Base-by-base conservation (phyloP, 495 filamentous ascomycete species). In the Tuber umbilicatum region DNA sequence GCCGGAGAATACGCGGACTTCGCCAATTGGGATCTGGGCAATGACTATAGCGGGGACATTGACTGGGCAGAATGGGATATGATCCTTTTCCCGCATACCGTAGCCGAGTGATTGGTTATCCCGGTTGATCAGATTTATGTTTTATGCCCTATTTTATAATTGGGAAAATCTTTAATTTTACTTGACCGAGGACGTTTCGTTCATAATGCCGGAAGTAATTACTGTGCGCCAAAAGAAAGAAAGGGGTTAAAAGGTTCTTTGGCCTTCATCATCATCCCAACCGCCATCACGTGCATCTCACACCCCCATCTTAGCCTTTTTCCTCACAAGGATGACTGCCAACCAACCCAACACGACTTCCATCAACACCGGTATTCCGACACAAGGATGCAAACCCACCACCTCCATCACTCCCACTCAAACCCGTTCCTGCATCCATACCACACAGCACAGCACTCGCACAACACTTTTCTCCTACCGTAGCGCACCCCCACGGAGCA, bases 11-110 rank as follows among this genome's bases (percentile, higher is more conserved):
- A 71, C 72, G 55, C 50, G 45, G 77, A 78, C 37, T 78, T 78
- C 60, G 42, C n/a, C 14, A 78, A 78, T 69, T 78, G 77, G 77
- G 77, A 78, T 69, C 42, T 78, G 68, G 77, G 77, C 27, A 78
- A 74, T 70, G 75, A 78, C 37, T 78, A 78, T n/a, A 78, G 77
- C 43, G 77, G 74, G 42, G 77, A 78, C 37, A 78, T 78, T 35
- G 69, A 78, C 27, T 78, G 77, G 77, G 50, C 72, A 19, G 77
- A 78, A 39, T 78, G 77, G 77, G 77, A 78, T 47, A 78, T 69
- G 69, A 72, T 78, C 71, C 71, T 78, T 78, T 71, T 71, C 77
- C 39, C 27, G 55, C 27, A 78, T 78, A n/a, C n/a, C n/a, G n/a
- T n/a, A 37, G 69, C 69, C 60, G 60, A 71, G 38, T 71, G 69